Evolutionary conservation across 148 eudicot genomes (phyloP).

Genomic region (Rhododendron henanense): DNA sequence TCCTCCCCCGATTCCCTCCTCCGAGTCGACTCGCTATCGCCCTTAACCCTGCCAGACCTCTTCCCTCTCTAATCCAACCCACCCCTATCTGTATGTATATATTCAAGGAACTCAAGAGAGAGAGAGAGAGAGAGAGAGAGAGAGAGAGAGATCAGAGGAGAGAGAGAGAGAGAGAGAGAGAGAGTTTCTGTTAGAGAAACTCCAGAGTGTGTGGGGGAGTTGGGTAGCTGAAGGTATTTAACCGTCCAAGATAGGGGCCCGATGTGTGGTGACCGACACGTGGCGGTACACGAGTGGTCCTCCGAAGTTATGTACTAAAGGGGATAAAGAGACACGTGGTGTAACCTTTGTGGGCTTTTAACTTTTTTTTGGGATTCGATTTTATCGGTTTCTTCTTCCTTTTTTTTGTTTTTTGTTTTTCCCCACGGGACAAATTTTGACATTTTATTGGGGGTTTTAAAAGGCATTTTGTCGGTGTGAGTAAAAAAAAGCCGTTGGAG

Average conservation of each 20-base stretch:
- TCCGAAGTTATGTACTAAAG: background rate
- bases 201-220: background rate
- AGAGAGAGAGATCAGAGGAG: background rate
- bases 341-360: background rate
- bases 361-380: background rate
- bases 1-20: constrained; percentile 24
- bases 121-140: background rate
- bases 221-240: constrained; percentile 3
- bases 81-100: background rate
- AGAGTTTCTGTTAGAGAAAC: background rate
- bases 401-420: background rate
- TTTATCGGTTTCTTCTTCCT: background rate
- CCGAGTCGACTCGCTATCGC: constrained; percentile 23
- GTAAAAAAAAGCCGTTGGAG: background rate
- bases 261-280: background rate
- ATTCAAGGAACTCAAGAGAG: background rate
- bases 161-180: background rate
- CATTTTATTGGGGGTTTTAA: background rate
- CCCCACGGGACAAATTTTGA: background rate
- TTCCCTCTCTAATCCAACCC: background rate
- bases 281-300: background rate
- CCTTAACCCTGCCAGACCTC: constrained; percentile 32
- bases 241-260: background rate
- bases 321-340: background rate
- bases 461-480: background rate